A percentile compares a stretch with the other conserved stretches of the same genome.
Evolutionary conservation across 2,329 filamentous ascomycete species (phyloP).

Genomic region (Thyridium curvatum): DNA sequence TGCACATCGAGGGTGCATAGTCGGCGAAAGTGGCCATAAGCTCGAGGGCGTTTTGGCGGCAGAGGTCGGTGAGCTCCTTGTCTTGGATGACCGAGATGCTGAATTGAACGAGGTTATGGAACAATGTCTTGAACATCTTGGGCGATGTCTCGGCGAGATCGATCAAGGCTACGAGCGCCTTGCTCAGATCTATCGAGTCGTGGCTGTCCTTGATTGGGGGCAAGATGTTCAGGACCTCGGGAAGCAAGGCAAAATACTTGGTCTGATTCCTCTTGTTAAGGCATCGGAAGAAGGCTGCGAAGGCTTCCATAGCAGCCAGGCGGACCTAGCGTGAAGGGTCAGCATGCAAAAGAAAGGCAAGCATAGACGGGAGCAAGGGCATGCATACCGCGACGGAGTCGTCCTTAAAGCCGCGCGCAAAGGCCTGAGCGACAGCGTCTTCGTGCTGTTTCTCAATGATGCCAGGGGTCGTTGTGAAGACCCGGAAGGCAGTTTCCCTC

Average conservation of each 20-base stretch:
- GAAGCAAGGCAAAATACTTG: conserved; percentile 82
- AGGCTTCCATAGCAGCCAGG: conserved; percentile 92
- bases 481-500: conserved; percentile 87
- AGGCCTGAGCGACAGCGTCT: conserved; percentile 80
- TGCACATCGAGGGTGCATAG: conserved; percentile 88
- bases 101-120: conserved; percentile 87
- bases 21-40: conserved; percentile 98
- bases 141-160: conserved; percentile 91
- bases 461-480: conserved; percentile 89
- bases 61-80: conserved; percentile 85
- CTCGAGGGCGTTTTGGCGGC: conserved; percentile 90
- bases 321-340: conserved; percentile 54
- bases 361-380: too few relatives aligned
- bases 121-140: conserved; percentile 96
- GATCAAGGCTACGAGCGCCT: conserved; percentile 84
- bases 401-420: conserved; percentile 88
- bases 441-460: conserved; percentile 97
- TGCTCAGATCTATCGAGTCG: conserved; percentile 86
- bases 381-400: conserved; percentile 66
- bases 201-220: conserved; percentile 88
- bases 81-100: conserved; percentile 91
- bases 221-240: conserved; percentile 88
- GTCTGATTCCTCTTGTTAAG: conserved; percentile 79
- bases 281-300: conserved; percentile 90
- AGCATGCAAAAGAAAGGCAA: neutral